phyloP scores from a whole-genome alignment of 768 basidiomycete species.

The Xerocomus brunneocitrinus region DNA sequence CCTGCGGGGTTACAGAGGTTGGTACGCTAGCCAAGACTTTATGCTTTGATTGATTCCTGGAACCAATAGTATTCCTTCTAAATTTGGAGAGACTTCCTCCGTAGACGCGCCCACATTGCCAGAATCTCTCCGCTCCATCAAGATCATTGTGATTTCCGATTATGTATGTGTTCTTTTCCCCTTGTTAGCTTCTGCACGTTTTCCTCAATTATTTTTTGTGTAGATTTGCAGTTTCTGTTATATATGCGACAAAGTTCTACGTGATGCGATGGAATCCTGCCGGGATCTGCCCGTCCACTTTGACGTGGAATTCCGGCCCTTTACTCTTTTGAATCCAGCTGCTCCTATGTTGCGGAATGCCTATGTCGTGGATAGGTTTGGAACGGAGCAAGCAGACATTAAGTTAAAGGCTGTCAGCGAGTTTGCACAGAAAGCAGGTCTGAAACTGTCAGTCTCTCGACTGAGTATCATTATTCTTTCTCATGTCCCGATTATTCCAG shows the following conservation, averaged over 20 bases:
- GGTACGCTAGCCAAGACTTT: neutral
- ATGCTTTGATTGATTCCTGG: neutral
- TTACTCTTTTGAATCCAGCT: constrained; percentile 17
- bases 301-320: constrained; percentile 32
- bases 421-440: constrained; percentile 21
- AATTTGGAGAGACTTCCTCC: neutral
- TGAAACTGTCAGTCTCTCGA: constrained; percentile 20
- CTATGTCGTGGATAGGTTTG: constrained; percentile 20
- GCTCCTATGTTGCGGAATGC: constrained; percentile 15
- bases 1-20: constrained; percentile 15
- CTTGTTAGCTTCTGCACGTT: neutral
- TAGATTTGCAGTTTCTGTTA: constrained; percentile 37
- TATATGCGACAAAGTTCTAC: constrained; percentile 31
- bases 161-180: constrained; percentile 15
- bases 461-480: neutral
- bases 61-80: constrained; percentile 17
- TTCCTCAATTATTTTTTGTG: neutral
- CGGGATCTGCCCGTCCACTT: constrained; percentile 27
- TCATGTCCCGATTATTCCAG: constrained; percentile 18
- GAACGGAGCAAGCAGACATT: constrained; percentile 23
- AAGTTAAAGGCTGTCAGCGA: constrained; percentile 22
- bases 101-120: neutral
- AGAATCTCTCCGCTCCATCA: constrained; percentile 20
- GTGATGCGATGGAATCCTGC: constrained; percentile 31
- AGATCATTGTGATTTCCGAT: constrained; percentile 32